Percentiles rank a stretch among this genome's conserved stretches.
phyloP scores from a whole-genome alignment of 768 basidiomycete species.

The Lactarius sanguifluus region DNA sequence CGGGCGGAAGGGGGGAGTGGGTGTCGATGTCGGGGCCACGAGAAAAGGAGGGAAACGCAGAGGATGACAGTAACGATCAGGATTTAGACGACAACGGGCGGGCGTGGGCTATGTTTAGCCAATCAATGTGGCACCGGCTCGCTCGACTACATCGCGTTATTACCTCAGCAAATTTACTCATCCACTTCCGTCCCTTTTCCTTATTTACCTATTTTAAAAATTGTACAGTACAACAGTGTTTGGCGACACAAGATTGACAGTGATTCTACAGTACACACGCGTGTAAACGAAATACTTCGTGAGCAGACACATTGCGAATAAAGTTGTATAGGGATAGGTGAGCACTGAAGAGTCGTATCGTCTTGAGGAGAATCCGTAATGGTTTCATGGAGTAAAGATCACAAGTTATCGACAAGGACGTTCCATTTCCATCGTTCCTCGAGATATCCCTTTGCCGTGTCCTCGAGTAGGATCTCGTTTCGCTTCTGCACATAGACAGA shows the following conservation, averaged over 20 bases:
- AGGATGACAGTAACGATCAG: background rate
- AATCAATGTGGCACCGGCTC: background rate
- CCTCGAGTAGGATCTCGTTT: slow-evolving; percentile 92
- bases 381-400: slow-evolving; percentile 1
- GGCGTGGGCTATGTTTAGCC: background rate
- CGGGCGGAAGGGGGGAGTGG: slow-evolving; percentile 3
- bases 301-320: slow-evolving; percentile 15
- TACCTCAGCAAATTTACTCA: background rate
- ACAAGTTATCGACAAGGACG: slow-evolving; percentile 62
- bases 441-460: slow-evolving; percentile 86
- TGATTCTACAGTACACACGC: slow-evolving; percentile 27
- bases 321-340: background rate
- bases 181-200: background rate
- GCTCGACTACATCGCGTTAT: background rate
- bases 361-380: slow-evolving; percentile 10
- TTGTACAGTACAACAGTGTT: background rate
- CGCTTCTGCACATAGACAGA: slow-evolving; percentile 97
- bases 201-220: background rate
- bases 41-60: background rate
- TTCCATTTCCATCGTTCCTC: slow-evolving; percentile 90
- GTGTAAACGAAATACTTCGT: slow-evolving; percentile 7
- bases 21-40: background rate
- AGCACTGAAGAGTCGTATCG: slow-evolving; percentile 13
- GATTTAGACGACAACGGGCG: background rate
- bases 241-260: slow-evolving; percentile 11